phyloP scores from a whole-genome alignment of 179 eudicot species.

The Silene coronaria region DNA sequence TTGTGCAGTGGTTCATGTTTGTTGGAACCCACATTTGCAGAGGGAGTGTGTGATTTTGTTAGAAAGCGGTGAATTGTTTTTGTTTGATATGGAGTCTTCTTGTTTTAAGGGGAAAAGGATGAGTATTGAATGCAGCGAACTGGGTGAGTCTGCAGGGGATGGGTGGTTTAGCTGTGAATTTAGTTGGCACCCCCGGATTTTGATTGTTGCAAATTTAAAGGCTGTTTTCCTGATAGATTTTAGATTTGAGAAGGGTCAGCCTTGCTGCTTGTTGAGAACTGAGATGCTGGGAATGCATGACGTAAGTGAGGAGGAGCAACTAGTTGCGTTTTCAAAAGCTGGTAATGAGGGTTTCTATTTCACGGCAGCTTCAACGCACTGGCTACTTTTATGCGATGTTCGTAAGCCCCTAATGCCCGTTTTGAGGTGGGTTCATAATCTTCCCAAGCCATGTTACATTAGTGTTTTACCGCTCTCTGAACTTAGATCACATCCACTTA shows the following conservation, averaged over 20 bases:
- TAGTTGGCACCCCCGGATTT: slow-evolving; percentile 71
- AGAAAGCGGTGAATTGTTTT: slow-evolving; percentile 28
- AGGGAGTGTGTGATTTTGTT: slow-evolving; percentile 29
- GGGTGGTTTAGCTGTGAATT: slow-evolving; percentile 81
- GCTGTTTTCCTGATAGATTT: slow-evolving; percentile 63
- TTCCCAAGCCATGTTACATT: slow-evolving; percentile 46
- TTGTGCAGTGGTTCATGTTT: slow-evolving; percentile 27
- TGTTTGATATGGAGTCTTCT: slow-evolving; percentile 40
- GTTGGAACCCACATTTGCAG: slow-evolving; percentile 32
- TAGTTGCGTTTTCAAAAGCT: slow-evolving; percentile 53
- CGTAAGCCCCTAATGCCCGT: slow-evolving; percentile 57
- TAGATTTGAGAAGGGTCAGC: slow-evolving; percentile 35
- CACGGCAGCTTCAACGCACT: slow-evolving; percentile 43
- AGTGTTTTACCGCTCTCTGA: slow-evolving; percentile 43
- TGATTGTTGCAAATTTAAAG: slow-evolving; percentile 50
- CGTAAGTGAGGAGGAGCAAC: slow-evolving; percentile 33
- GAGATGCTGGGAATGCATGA: slow-evolving; percentile 26
- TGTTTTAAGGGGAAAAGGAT: slow-evolving; percentile 37
- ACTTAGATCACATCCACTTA: slow-evolving; percentile 42
- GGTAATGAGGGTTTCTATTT: slow-evolving; percentile 49
- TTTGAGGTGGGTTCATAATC: slow-evolving; percentile 64
- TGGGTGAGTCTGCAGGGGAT: slow-evolving; percentile 18
- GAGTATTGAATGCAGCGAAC: slow-evolving; percentile 38
- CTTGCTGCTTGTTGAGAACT: slow-evolving; percentile 45
- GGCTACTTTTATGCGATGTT: slow-evolving; percentile 64